A percentile compares a stretch with the other conserved stretches of the same genome.
These are phyloP conservation scores for Hanseniaspora singularis DNA, from an alignment of 805 yeast species.

Conservation along the genomic window DNA sequence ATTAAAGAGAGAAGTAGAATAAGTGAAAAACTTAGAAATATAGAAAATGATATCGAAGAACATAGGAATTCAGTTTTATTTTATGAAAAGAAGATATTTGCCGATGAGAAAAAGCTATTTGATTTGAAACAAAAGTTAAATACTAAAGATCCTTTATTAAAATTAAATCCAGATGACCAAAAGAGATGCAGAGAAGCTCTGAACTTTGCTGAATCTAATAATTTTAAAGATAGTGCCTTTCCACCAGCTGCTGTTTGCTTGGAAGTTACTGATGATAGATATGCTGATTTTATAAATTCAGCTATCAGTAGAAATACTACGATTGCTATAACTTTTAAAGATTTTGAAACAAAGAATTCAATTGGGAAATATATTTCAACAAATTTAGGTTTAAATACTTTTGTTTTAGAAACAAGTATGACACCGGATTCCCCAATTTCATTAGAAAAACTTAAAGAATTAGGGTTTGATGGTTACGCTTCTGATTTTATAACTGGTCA, in stretches of 20 bases:
- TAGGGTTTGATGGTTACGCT: conserved; percentile 73
- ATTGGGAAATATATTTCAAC: conserved; percentile 37
- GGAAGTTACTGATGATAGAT: conserved; percentile 37
- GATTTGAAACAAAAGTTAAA: background rate
- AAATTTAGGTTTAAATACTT: conserved; percentile 42
- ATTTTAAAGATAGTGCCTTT: conserved; percentile 34
- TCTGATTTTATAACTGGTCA: conserved; percentile 69
- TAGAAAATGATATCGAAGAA: no score
- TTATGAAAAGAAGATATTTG: no score
- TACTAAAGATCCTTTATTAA: conserved; percentile 6
- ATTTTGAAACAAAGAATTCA: conserved; percentile 37
- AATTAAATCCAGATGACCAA: conserved; percentile 7
- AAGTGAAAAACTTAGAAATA: no score
- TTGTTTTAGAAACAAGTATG: conserved; percentile 31
- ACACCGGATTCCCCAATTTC: conserved; percentile 27
- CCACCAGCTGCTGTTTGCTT: conserved; percentile 70
- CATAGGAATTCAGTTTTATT: no score
- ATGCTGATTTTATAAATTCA: conserved; percentile 47
- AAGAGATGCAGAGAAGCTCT: conserved; percentile 19
- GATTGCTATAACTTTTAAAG: conserved; percentile 51
- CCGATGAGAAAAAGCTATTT: no score
- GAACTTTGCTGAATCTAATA: conserved; percentile 23
- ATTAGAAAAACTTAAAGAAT: conserved; percentile 26
- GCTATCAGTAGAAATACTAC: conserved; percentile 43
- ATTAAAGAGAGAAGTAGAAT: no score